phyloP scores from a whole-genome alignment of 441 rosid species.

The Omphalea diandra region DNA sequence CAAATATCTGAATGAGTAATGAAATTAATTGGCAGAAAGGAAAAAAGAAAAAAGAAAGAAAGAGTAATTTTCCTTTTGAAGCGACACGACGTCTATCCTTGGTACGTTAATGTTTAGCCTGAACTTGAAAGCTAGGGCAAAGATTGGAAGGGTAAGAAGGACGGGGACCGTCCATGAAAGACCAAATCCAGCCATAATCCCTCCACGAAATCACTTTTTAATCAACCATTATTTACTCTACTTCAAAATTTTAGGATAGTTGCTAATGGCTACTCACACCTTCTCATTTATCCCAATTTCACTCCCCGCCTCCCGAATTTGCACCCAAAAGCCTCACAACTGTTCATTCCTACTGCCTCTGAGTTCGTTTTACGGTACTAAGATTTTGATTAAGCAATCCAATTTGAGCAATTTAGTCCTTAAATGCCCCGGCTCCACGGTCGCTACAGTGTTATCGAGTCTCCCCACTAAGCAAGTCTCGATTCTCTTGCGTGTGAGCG shows the following conservation, averaged over 20 bases:
- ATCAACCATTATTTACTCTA: not conserved
- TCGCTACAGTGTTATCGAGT: conserved; percentile 45
- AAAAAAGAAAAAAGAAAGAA: too few species aligned
- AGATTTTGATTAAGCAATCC: conserved; percentile 36
- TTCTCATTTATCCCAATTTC: conserved; percentile 47
- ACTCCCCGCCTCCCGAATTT: conserved; percentile 31
- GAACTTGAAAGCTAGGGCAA: not conserved
- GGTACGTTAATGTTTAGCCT: not conserved
- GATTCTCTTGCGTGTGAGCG: not conserved
- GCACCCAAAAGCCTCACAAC: conserved; percentile 15
- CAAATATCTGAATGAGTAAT: too few species aligned
- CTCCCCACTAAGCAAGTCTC: conserved; percentile 57
- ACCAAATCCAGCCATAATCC: not conserved
- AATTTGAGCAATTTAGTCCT: conserved; percentile 29
- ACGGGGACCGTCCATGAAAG: not conserved
- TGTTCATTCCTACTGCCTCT: conserved; percentile 27
- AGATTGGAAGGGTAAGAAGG: not conserved
- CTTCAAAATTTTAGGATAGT: not conserved
- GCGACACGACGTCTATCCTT: not conserved
- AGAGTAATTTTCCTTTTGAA: too few species aligned
- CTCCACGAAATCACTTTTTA: not conserved
- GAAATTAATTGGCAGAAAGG: too few species aligned
- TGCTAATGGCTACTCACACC: conserved; percentile 54
- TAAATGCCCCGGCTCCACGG: conserved; percentile 35
- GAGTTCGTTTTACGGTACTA: conserved; percentile 41